Evolutionary conservation across 768 basidiomycete genomes (phyloP), one percentile per base, ranked within the genome.

Genomic region (Naganishia onofrii): DNA sequence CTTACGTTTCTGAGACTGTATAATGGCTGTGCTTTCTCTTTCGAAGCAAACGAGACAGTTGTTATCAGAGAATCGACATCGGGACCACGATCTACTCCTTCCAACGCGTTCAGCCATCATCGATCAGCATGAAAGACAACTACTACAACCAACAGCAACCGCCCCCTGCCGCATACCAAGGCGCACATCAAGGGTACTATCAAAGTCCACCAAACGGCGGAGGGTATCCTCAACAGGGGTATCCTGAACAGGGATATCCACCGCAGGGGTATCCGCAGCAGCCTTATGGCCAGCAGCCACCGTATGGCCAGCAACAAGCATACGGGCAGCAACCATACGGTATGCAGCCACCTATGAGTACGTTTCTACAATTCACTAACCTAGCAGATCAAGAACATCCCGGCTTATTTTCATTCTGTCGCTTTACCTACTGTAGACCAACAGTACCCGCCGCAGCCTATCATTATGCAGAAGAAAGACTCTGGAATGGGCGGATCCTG

Each of bases 341-440:
- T 4, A 63, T 63, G 60, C 60, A 63, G 60, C 60, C 60, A 3
- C 60, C 38, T 28, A 63, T 63, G 60, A 63, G 60, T 63, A 29
- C 6, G 60, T 44, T n/a, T 19, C 5, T 36, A 2, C 10, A 13
- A 6, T 38, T 23, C 57, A n/a, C 3, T 34, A 58, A 23, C 2
- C 10, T 15, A n/a, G n/a, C n/a, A n/a, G n/a, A n/a, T n/a, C 19
- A 13, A 38, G 12, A 6, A 26, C 4, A 23, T 51, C 48, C 3
- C 6, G 6, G 48, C 48, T 23, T 26, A 23, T 36, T 34, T 34
- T 31, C n/a, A 34, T 31, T 7, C 19, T 38, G 9, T 17, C 34
- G 19, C 36, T 17, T 3, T 46, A n/a, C n/a, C n/a, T 26, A 15
- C 34, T 38, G 21, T 29, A 63, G 60, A 63, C 60, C 60, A 51